These are phyloP conservation scores for Zasmidium angulare DNA, from an alignment of 2,329 filamentous ascomycete genomes.

Conservation along the genomic window DNA sequence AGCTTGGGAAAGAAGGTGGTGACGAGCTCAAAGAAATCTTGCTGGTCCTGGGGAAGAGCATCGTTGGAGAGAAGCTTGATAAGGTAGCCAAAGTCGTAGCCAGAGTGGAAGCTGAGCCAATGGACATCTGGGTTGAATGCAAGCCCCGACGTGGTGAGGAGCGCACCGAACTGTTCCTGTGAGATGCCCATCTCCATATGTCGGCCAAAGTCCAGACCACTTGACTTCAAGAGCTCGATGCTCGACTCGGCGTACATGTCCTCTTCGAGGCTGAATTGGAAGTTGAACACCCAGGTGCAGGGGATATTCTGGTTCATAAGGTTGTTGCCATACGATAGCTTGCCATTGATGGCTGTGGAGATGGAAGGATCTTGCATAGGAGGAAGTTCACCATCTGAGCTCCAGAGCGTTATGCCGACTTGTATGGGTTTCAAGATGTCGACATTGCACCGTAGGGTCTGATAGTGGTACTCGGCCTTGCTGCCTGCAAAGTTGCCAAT, in stretches of 20 bases:
- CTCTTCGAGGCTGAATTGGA: constrained; percentile 87
- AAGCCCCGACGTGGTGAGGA: constrained; percentile 88
- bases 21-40: constrained; percentile 84
- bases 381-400: constrained; percentile 82
- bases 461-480: constrained; percentile 98
- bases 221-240: constrained; percentile 84
- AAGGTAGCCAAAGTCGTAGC: constrained; percentile 96
- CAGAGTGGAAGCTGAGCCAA: constrained; percentile 97
- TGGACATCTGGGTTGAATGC: constrained; percentile 84
- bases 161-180: constrained; percentile 80
- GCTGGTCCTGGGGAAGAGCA: constrained; percentile 82
- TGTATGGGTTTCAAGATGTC: constrained; percentile 98
- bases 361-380: constrained; percentile 60
- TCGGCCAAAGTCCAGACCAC: constrained; percentile 86
- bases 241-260: constrained; percentile 98
- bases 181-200: constrained; percentile 89
- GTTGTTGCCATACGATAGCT: constrained; percentile 43
- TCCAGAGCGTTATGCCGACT: constrained; percentile 91
- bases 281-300: constrained; percentile 99
- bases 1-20: constrained; percentile 90
- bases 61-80: constrained; percentile 88
- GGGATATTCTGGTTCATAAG: constrained; percentile 58
- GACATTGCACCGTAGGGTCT: constrained; percentile 94
- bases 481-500: constrained; percentile 86
- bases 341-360: constrained; percentile 40